A percentile compares a stretch with the other conserved stretches of the same genome.
Evolutionary conservation across 371 early-diverging fungal species (phyloP).

Genomic region (Rhizomucor pusillus): DNA sequence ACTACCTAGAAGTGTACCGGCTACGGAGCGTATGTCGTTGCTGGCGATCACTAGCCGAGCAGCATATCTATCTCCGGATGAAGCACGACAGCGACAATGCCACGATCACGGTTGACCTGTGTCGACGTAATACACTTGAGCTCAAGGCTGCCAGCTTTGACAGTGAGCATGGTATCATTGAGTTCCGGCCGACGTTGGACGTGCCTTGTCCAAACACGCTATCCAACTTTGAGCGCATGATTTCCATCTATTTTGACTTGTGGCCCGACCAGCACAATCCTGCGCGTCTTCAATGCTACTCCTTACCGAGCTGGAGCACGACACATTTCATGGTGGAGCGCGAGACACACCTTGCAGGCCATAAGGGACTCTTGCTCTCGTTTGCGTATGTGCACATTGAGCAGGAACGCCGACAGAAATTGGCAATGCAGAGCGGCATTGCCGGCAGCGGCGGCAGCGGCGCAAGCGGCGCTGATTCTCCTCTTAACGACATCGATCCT

Average conservation of each 20-base stretch:
- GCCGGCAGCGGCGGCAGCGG: not conserved
- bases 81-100: not conserved
- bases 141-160: not conserved
- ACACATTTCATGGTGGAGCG: not conserved
- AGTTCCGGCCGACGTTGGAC: not conserved
- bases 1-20: constrained; percentile 1
- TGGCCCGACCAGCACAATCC: constrained; percentile 3
- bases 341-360: constrained; percentile 5
- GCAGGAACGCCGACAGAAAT: constrained; percentile 1
- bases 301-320: not conserved
- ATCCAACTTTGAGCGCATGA: not conserved
- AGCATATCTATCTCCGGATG: constrained; percentile 1
- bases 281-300: not conserved
- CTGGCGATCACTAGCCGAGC: not conserved
- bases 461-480: not conserved
- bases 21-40: not conserved
- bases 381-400: constrained; percentile 5
- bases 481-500: not conserved
- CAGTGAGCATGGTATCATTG: not conserved
- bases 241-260: not conserved
- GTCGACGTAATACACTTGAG: too few relatives aligned
- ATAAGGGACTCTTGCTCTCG: constrained; percentile 3
- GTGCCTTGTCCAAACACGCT: not conserved
- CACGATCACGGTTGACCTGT: too few relatives aligned
- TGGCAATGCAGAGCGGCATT: not conserved